Evolutionary conservation across 192 early-diverging fungal species (phyloP).

Genomic region (Spizellomyces punctatus): DNA sequence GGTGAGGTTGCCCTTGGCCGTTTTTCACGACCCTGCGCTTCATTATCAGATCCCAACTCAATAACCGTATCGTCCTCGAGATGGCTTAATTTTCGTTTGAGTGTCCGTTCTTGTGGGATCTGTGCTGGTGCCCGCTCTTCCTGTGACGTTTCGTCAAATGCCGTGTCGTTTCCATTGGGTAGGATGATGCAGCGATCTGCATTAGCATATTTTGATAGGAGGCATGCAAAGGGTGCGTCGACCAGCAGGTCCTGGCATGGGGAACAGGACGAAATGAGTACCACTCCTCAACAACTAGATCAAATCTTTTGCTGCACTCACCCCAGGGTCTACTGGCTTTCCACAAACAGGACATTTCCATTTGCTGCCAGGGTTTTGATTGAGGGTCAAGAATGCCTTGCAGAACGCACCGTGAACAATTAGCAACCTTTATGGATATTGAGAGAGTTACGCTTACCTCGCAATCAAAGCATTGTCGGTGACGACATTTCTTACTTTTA

Average conservation of each 20-base stretch:
- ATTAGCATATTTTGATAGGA: slow-evolving; percentile 39
- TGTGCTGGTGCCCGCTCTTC: neutral
- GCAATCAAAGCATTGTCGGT: slow-evolving; percentile 40
- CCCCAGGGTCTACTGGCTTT: neutral
- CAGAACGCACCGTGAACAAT: too few species aligned
- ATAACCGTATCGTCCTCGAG: neutral
- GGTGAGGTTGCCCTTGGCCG: neutral
- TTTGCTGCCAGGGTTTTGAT: slow-evolving; percentile 4
- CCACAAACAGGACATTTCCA: slow-evolving; percentile 40
- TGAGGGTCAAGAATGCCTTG: slow-evolving; percentile 26
- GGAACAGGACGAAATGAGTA: too few species aligned
- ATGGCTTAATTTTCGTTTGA: too few species aligned
- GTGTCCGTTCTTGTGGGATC: neutral
- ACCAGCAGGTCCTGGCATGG: slow-evolving; percentile 30
- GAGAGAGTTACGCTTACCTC: slow-evolving; percentile 17
- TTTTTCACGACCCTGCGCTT: neutral
- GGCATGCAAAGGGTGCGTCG: slow-evolving; percentile 18
- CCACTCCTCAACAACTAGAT: neutral
- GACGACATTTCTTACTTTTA: slow-evolving; percentile 35
- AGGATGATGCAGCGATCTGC: slow-evolving; percentile 39
- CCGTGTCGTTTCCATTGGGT: slow-evolving; percentile 36
- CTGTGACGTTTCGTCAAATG: slow-evolving; percentile 22
- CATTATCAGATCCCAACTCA: neutral
- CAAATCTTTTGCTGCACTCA: neutral
- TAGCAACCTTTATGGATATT: neutral